Base-by-base conservation (phyloP, 176 grass and related monocot species). In the Carex scoparia region DNA sequence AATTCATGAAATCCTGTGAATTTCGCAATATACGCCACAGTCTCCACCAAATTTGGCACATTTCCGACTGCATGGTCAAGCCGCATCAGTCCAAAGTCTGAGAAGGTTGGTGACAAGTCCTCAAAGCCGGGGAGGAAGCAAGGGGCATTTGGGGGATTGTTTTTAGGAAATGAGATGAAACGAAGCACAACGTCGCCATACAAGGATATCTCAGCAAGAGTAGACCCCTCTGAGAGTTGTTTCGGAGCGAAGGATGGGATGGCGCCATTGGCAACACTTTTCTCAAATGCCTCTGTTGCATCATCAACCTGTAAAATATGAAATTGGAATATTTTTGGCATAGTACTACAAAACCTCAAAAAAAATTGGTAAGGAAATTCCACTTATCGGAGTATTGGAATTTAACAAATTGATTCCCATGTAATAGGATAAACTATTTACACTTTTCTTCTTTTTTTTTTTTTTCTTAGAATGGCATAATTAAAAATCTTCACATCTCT, bases 1-100 rank as follows among this genome's bases (percentile, higher is more conserved):
- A 98, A 98, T 79, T 95, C 96, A 86, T 98, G 96, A 89, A 98
- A 98, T 5, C 96, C 96, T 5, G 83, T 86, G 89, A 98, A 94
- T 0, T 87, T 80, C 1, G 91, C 76, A 19, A 95, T 57, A 88
- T 98, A 95, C 5, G 68, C 65, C 5, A 87, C 56, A 0, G 65
- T 88, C 1, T 91, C 84, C 5, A 37, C 84, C 27, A 98, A 80
- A 69, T 98, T 89, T 10, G 93, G 87, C 12, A 98, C 91, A 88
- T 95, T 95, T 13, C 93, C 96, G 14, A 99, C 96, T 68, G 94
- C 82, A 84, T 99, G 96, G 86, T 95, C 96, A 63, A 99, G 89
- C 53, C 90, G 59, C 15, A 23, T 69, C 6, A 95, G 77, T 2
- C 93, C 93, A 84, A 90, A 99, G 70, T 92, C 88, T 0, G 64